phyloP scores from a whole-genome alignment of 495 filamentous ascomycete genomes.

The Trichoderma erinaceum region DNA sequence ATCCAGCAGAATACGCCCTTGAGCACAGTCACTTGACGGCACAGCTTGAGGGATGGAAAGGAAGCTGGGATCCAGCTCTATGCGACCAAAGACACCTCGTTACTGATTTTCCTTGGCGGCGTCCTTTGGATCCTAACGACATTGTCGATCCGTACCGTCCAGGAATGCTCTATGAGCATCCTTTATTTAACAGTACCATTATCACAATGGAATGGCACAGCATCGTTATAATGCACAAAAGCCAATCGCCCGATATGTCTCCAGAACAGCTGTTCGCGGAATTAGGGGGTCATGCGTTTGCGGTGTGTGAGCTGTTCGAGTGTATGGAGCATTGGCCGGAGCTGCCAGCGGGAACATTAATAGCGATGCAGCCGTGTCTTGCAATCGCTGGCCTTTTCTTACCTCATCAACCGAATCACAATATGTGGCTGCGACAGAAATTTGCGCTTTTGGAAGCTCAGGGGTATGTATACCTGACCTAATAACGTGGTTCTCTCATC shows the following conservation, averaged over 20 bases:
- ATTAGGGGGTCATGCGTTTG: slow-evolving; percentile 55
- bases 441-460: slow-evolving; percentile 70
- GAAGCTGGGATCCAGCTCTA: slow-evolving; percentile 52
- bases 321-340: slow-evolving; percentile 66
- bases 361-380: slow-evolving; percentile 70
- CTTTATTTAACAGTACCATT: slow-evolving; percentile 65
- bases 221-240: slow-evolving; percentile 72
- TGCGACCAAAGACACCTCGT: slow-evolving; percentile 53
- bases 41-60: slow-evolving; percentile 51
- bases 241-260: slow-evolving; percentile 54
- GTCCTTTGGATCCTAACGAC: slow-evolving; percentile 50
- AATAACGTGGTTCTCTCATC: background rate
- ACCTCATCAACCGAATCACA: slow-evolving; percentile 61
- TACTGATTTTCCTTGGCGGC: slow-evolving; percentile 48
- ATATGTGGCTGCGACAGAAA: slow-evolving; percentile 79
- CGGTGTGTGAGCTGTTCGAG: slow-evolving; percentile 71
- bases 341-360: slow-evolving; percentile 59
- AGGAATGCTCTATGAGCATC: slow-evolving; percentile 58
- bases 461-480: slow-evolving; percentile 57
- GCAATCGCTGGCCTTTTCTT: slow-evolving; percentile 73
- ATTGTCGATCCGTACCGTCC: slow-evolving; percentile 67
- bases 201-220: slow-evolving; percentile 71
- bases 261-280: slow-evolving; percentile 47
- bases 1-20: slow-evolving; percentile 54
- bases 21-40: slow-evolving; percentile 54